phyloP scores from a whole-genome alignment of 2,329 filamentous ascomycete genomes.

The Diaporthe sp. region DNA sequence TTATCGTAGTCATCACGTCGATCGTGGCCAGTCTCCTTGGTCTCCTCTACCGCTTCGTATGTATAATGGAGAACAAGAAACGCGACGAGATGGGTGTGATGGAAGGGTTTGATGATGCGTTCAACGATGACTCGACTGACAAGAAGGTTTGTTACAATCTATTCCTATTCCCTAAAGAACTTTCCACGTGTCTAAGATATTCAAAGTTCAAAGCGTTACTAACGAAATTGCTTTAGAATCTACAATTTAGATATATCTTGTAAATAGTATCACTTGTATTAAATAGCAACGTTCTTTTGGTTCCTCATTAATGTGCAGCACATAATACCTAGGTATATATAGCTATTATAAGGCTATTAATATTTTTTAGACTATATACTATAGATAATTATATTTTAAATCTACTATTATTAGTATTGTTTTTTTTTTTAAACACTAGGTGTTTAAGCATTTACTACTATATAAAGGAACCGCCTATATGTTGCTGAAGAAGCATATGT shows the following conservation, averaged over 20 bases:
- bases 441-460: too few relatives aligned
- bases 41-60: conserved; percentile 52
- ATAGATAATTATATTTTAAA: too few relatives aligned
- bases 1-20: conserved; percentile 49
- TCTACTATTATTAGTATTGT: too few relatives aligned
- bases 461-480: too few relatives aligned
- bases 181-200: background rate
- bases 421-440: too few relatives aligned
- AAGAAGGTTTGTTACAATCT: conserved; percentile 14
- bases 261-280: background rate
- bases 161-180: background rate
- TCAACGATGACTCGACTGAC: conserved; percentile 27
- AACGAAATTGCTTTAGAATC: conserved; percentile 1
- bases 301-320: too few relatives aligned
- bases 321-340: too few relatives aligned
- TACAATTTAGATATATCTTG: conserved; percentile 26
- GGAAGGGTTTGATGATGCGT: conserved; percentile 26
- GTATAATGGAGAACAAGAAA: conserved; percentile 9
- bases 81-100: conserved; percentile 6
- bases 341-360: too few relatives aligned
- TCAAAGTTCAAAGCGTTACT: background rate
- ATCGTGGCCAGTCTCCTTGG: conserved; percentile 47
- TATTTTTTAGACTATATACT: too few relatives aligned
- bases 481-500: too few relatives aligned
- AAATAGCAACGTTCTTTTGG: too few relatives aligned